A percentile compares a stretch with the other conserved stretches of the same genome.
Conservation (phyloP, 148 eudicot species). For the Persicaria tinctoria region DNA sequence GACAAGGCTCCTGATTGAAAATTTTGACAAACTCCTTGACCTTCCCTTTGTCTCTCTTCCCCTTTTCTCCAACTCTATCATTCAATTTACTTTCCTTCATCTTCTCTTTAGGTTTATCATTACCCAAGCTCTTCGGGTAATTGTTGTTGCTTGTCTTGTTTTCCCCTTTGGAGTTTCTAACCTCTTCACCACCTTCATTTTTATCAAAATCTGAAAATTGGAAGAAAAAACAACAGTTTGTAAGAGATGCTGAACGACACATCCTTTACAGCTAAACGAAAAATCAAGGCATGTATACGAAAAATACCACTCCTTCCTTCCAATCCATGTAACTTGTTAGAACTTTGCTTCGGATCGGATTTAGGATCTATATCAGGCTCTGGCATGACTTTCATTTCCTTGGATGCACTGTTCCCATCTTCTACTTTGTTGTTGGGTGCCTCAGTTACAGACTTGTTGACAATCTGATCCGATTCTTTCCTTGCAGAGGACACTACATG, state of each 20-base stretch:
- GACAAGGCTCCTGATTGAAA: conserved; percentile 47
- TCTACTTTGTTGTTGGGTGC: neutral
- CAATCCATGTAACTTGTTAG: conserved; percentile 3
- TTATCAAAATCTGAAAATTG: conserved; percentile 13
- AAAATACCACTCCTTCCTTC: neutral
- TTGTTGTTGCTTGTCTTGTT: conserved; percentile 7
- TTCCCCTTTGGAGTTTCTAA: conserved; percentile 19
- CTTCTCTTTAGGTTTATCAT: conserved; percentile 12
- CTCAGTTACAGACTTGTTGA: conserved; percentile 9
- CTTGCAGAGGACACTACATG: conserved; percentile 7
- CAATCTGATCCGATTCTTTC: conserved; percentile 2
- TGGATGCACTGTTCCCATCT: neutral
- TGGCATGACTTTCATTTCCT: neutral
- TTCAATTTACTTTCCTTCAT: too few species aligned
- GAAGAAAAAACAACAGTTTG: neutral
- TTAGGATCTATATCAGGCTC: neutral
- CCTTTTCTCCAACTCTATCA: neutral
- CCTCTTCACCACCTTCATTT: conserved; percentile 19
- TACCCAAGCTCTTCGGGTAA: conserved; percentile 16
- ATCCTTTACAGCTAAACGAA: neutral
- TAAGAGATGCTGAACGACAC: neutral
- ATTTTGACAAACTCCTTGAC: conserved; percentile 71
- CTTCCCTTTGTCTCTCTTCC: conserved; percentile 35
- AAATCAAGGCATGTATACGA: neutral
- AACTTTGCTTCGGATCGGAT: neutral